Percentiles rank a stretch among this genome's conserved stretches.
These are phyloP conservation scores for Tolypocladium album DNA, from an alignment of 2,329 filamentous ascomycete species.

Conservation along the genomic window DNA sequence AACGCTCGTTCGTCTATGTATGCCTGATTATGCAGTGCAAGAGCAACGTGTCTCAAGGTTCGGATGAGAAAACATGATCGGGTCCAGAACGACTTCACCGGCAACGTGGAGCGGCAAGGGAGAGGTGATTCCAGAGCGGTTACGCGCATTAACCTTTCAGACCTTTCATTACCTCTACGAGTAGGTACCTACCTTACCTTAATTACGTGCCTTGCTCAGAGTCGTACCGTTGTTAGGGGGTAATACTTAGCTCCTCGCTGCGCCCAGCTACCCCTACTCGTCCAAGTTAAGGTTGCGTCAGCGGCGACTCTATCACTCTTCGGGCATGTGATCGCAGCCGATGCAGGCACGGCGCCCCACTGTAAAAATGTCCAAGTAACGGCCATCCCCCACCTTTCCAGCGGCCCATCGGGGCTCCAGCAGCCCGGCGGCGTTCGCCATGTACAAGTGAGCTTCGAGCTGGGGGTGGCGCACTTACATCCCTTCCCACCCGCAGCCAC, in stretches of 20 bases:
- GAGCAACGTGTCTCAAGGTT: background rate
- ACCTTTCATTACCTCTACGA: too few species aligned
- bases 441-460: background rate
- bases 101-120: background rate
- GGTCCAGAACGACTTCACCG: background rate
- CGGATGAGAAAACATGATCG: background rate
- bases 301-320: background rate
- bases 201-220: too few species aligned
- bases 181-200: too few species aligned
- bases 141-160: too few species aligned
- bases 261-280: too few species aligned
- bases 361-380: slow-evolving; percentile 21
- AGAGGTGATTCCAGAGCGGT: too few species aligned
- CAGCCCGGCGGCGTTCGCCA: background rate
- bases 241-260: too few species aligned
- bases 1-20: background rate
- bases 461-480: background rate
- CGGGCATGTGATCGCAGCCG: background rate
- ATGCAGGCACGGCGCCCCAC: slow-evolving; percentile 10
- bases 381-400: slow-evolving; percentile 15
- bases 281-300: background rate
- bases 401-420: background rate
- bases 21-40: background rate
- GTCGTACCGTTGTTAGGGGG: too few species aligned
- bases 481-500: background rate